These are phyloP conservation scores for Fusarium clavum DNA, from an alignment of 2,329 filamentous ascomycete genomes.

Conservation along the genomic window DNA sequence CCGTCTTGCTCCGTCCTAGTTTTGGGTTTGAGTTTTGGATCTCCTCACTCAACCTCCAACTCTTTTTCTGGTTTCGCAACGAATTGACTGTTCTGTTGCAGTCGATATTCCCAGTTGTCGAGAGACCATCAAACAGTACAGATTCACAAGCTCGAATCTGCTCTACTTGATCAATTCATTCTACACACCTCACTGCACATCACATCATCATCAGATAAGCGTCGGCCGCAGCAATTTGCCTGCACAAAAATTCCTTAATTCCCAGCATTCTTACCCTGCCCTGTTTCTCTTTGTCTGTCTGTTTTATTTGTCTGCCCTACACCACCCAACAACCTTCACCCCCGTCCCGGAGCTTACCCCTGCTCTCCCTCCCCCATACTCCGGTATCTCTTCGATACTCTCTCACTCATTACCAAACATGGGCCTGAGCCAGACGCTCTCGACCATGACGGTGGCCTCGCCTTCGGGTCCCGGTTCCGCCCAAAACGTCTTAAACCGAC, in stretches of 20 bases:
- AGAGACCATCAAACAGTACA: conserved; percentile 3
- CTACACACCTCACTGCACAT: conserved; percentile 7
- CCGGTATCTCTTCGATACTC: conserved; percentile 38
- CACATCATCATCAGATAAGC: conserved; percentile 24
- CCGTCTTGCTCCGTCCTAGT: conserved; percentile 28
- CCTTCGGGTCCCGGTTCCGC: conserved; percentile 45
- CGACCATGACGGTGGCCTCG: conserved; percentile 43
- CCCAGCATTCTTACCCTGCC: conserved; percentile 24
- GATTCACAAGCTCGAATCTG: background rate
- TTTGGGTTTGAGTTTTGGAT: conserved; percentile 4
- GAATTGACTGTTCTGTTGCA: conserved; percentile 3
- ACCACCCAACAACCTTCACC: conserved; percentile 32
- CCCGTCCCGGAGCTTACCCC: conserved; percentile 34
- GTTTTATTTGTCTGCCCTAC: conserved; percentile 20
- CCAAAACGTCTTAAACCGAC: conserved; percentile 51
- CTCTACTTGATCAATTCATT: conserved; percentile 3
- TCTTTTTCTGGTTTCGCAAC: conserved; percentile 26
- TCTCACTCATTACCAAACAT: conserved; percentile 38
- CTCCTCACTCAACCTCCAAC: conserved; percentile 24
- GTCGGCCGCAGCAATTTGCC: conserved; percentile 23
- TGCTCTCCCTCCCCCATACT: conserved; percentile 36
- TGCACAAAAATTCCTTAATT: conserved; percentile 28
- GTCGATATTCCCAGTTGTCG: conserved; percentile 7
- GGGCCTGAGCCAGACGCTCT: conserved; percentile 47
- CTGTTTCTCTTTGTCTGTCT: conserved; percentile 11